phyloP scores from a whole-genome alignment of 2,329 filamentous ascomycete genomes.

The Colletotrichum tropicicola region DNA sequence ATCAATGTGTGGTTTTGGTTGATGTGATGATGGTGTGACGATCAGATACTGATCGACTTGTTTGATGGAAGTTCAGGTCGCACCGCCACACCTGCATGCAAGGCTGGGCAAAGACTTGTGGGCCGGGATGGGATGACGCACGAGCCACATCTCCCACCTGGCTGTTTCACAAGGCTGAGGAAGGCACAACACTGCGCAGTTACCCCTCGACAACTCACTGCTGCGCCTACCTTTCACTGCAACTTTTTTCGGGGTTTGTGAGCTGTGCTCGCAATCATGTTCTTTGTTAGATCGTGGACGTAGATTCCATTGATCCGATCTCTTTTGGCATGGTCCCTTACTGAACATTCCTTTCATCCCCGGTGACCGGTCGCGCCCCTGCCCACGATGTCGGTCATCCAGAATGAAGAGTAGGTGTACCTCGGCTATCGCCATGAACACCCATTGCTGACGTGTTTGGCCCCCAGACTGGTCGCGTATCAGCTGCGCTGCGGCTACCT shows the following conservation, averaged over 20 bases:
- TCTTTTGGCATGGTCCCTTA: constrained; percentile 16
- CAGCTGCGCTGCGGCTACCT: constrained; percentile 84
- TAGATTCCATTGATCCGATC: constrained; percentile 9
- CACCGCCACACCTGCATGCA: constrained; percentile 19
- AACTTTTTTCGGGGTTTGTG: constrained; percentile 11
- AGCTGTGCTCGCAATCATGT: constrained; percentile 30
- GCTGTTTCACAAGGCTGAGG: constrained; percentile 33
- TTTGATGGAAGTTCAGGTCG: constrained; percentile 19
- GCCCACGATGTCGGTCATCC: constrained; percentile 51
- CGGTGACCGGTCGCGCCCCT: constrained; percentile 16
- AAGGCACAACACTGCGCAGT: constrained; percentile 1
- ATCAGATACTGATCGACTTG: background rate
- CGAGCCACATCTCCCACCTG: constrained; percentile 11
- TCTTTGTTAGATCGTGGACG: constrained; percentile 3
- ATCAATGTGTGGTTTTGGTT: background rate
- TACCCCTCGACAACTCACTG: constrained; percentile 16
- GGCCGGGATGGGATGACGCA: background rate
- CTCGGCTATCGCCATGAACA: background rate
- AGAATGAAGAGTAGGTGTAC: constrained; percentile 50
- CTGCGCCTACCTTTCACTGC: background rate
- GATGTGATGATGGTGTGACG: background rate
- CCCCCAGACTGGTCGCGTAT: constrained; percentile 78
- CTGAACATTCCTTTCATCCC: constrained; percentile 4
- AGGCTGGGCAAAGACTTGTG: constrained; percentile 15
- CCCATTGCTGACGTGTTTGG: background rate